Conservation (phyloP, 768 basidiomycete species). For the Leccinum pellstonianum region DNA sequence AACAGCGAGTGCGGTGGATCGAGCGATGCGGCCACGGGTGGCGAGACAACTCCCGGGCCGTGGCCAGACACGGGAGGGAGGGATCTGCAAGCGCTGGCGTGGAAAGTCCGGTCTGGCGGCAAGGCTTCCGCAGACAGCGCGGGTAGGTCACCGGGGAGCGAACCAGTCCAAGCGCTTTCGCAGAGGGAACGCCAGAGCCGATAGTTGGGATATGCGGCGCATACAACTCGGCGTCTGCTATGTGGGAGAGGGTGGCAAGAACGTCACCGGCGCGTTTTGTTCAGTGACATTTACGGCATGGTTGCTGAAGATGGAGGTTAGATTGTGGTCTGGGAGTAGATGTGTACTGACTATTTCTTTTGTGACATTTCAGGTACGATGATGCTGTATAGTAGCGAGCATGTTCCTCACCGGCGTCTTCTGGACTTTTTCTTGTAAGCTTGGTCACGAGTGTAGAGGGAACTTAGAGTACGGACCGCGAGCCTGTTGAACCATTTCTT, state of each 20-base stretch:
- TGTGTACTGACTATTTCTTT: slow-evolving; percentile 67
- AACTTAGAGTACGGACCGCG: slow-evolving; percentile 45
- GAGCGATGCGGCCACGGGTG: not conserved
- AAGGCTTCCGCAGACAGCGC: slow-evolving; percentile 12
- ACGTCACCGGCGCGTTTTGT: slow-evolving; percentile 56
- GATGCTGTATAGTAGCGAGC: slow-evolving; percentile 64
- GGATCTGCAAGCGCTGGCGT: not conserved
- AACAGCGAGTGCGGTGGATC: slow-evolving; percentile 30
- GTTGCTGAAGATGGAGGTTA: slow-evolving; percentile 54
- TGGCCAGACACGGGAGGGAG: slow-evolving; percentile 21
- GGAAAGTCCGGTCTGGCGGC: slow-evolving; percentile 21
- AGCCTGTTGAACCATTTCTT: slow-evolving; percentile 89
- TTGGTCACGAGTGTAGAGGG: slow-evolving; percentile 18
- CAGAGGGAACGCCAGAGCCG: slow-evolving; percentile 59
- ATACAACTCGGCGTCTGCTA: slow-evolving; percentile 82
- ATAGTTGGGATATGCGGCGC: slow-evolving; percentile 61
- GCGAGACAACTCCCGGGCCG: slow-evolving; percentile 9
- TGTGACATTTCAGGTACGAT: slow-evolving; percentile 78
- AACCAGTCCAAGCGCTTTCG: slow-evolving; percentile 70
- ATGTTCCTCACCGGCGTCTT: slow-evolving; percentile 76
- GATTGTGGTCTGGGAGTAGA: slow-evolving; percentile 30
- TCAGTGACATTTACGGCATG: slow-evolving; percentile 63
- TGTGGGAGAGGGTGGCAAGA: slow-evolving; percentile 60
- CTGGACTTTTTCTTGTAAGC: slow-evolving; percentile 76
- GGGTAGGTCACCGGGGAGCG: slow-evolving; percentile 32